These are phyloP conservation scores for Paraphoma chrysanthemicola DNA, from an alignment of 2,329 filamentous ascomycete species.

Conservation along the genomic window DNA sequence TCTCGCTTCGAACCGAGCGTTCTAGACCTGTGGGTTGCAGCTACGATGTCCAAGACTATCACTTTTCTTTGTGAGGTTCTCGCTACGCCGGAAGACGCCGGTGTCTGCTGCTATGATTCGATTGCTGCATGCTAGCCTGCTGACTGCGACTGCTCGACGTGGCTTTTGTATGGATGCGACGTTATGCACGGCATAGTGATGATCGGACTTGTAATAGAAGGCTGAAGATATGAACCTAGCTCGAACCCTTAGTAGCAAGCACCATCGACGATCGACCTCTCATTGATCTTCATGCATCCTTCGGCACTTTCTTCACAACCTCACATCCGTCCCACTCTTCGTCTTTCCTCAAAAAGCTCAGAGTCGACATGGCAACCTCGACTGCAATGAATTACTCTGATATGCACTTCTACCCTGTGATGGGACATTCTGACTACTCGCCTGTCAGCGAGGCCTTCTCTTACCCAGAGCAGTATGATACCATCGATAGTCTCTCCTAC, in stretches of 20 bases:
- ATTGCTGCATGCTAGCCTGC: background rate
- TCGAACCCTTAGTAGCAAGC: too few species aligned
- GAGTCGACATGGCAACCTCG: background rate
- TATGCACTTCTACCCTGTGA: background rate
- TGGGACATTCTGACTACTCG: background rate
- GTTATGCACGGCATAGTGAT: background rate
- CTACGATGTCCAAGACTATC: background rate
- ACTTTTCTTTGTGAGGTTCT: too few species aligned
- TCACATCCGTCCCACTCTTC: background rate
- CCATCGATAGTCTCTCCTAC: background rate
- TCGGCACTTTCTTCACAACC: background rate
- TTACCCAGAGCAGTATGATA: background rate
- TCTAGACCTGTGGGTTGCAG: background rate
- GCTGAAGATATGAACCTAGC: background rate
- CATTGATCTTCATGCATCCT: background rate
- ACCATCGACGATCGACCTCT: background rate
- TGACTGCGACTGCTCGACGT: background rate
- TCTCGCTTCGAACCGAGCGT: too few species aligned
- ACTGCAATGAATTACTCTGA: background rate
- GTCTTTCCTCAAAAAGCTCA: background rate
- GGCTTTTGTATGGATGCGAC: background rate
- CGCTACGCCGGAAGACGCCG: too few species aligned
- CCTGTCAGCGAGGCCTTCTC: background rate
- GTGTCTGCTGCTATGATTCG: background rate
- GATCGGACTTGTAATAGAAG: background rate